phyloP scores from a whole-genome alignment of 1,284 basidiomycete species.

The Ceratobasidium theobromae region DNA sequence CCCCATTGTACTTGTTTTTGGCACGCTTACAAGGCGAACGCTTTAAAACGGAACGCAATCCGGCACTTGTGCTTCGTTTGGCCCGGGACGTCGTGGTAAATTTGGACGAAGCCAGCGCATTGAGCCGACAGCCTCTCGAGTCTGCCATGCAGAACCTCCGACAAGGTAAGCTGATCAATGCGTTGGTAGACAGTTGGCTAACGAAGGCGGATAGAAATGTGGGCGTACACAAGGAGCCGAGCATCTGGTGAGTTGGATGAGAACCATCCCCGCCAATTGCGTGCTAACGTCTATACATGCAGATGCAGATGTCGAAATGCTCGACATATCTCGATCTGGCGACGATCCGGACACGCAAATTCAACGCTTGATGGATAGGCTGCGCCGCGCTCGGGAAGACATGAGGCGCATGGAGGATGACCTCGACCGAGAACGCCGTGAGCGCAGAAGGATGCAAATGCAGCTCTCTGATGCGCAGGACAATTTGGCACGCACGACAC shows the following conservation, averaged over 20 bases:
- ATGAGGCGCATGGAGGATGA: conserved; percentile 28
- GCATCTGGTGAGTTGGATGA: conserved; percentile 1
- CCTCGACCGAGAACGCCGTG: conserved; percentile 22
- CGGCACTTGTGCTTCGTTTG: conserved; percentile 22
- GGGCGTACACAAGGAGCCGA: conserved; percentile 18
- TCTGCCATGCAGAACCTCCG: conserved; percentile 18
- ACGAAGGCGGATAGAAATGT: not conserved
- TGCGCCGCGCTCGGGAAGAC: conserved; percentile 20
- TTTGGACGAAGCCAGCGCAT: conserved; percentile 20
- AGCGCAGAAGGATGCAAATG: conserved; percentile 13
- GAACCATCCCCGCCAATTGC: not conserved
- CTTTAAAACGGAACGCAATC: conserved; percentile 25
- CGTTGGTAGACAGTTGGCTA: not conserved
- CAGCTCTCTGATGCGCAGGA: conserved; percentile 24
- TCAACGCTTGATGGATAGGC: conserved; percentile 20
- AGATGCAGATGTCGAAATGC: conserved; percentile 28
- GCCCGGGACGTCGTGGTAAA: conserved; percentile 23
- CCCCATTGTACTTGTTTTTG: conserved; percentile 26
- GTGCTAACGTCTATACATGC: not conserved
- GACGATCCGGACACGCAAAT: conserved; percentile 17
- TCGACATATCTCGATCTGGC: not conserved
- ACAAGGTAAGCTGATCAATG: not conserved
- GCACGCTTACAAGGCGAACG: conserved; percentile 27
- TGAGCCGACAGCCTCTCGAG: conserved; percentile 20
- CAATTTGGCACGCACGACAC: not conserved